Evolutionary conservation across 2,329 filamentous ascomycete species (phyloP).

Genomic region (Thielaviopsis populi): DNA sequence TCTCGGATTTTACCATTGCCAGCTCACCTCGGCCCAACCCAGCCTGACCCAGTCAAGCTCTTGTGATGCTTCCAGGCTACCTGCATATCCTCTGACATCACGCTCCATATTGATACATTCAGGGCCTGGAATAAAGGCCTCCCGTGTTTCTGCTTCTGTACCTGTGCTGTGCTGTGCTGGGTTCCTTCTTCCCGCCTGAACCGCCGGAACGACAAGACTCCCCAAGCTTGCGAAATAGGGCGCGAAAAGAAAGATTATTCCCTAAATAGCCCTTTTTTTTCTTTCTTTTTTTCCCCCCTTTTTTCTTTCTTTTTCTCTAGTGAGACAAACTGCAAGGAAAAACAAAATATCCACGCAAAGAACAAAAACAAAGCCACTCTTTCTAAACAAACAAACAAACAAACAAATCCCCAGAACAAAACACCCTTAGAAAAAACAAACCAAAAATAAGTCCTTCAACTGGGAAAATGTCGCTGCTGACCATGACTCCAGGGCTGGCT

Average conservation of each 20-base stretch:
- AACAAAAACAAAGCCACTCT: background rate
- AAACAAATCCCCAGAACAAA: background rate
- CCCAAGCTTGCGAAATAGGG: background rate
- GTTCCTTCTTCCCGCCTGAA: background rate
- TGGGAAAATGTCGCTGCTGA: background rate
- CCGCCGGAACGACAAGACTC: background rate
- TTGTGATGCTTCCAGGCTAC: background rate
- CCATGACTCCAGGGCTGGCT: conserved; percentile 5
- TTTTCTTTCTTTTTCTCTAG: background rate
- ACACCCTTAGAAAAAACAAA: background rate
- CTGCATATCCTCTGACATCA: conserved; percentile 2
- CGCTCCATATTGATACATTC: background rate
- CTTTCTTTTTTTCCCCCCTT: background rate
- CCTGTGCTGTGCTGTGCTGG: conserved; percentile 1
- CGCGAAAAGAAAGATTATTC: background rate
- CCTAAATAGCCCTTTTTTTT: background rate
- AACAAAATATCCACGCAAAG: background rate
- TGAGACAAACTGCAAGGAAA: background rate
- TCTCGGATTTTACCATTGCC: background rate
- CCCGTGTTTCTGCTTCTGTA: background rate
- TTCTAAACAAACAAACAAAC: conserved; percentile 1
- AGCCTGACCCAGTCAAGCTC: background rate
- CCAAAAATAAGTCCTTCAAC: background rate
- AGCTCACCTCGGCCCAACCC: background rate
- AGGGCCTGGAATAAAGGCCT: background rate